These are phyloP conservation scores for Avena insularis DNA, from an alignment of 176 grass and related monocot species.

Conservation along the genomic window DNA sequence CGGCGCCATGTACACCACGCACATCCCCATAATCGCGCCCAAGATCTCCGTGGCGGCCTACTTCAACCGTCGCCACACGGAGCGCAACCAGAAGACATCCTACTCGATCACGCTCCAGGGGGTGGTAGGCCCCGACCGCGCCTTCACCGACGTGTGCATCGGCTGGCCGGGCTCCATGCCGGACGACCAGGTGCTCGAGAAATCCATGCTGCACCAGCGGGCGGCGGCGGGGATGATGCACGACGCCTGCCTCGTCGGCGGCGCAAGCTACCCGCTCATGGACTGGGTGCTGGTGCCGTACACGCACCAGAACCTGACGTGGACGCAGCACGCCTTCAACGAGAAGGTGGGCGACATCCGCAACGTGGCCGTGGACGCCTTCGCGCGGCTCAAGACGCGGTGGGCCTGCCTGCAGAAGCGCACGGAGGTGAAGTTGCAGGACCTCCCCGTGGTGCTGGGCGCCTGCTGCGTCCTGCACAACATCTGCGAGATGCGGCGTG, in stretches of 20 bases:
- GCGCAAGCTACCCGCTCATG: slow-evolving; percentile 82
- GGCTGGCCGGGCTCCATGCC: slow-evolving; percentile 96
- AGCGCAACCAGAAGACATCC: slow-evolving; percentile 98
- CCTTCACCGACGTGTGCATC: slow-evolving; percentile 96
- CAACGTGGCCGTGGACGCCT: slow-evolving; percentile 62
- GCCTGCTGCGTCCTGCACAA: slow-evolving; percentile 98
- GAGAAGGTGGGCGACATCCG: slow-evolving; percentile 83
- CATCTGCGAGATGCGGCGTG: slow-evolving; percentile 74
- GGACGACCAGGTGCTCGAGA: slow-evolving; percentile 92
- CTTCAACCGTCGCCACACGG: slow-evolving; percentile 96
- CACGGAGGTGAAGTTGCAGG: slow-evolving; percentile 93
- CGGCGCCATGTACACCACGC: slow-evolving; percentile 95
- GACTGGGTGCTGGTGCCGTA: slow-evolving; percentile 97
- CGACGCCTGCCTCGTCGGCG: slow-evolving; percentile 71
- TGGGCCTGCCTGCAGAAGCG: slow-evolving; percentile 95
- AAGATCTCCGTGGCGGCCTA: slow-evolving; percentile 88
- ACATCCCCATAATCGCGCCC: slow-evolving; percentile 97
- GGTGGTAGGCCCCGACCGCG: slow-evolving; percentile 72
- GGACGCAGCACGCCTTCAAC: slow-evolving; percentile 95
- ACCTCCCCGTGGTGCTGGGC: slow-evolving; percentile 88
- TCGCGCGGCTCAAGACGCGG: slow-evolving; percentile 73
- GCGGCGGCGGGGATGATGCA: slow-evolving; percentile 81
- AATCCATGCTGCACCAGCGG: slow-evolving; percentile 84
- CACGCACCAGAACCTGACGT: slow-evolving; percentile 91
- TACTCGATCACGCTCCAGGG: slow-evolving; percentile 96